phyloP scores from a whole-genome alignment of 2,329 filamentous ascomycete genomes.

The Myriosclerotinia curreyana region DNA sequence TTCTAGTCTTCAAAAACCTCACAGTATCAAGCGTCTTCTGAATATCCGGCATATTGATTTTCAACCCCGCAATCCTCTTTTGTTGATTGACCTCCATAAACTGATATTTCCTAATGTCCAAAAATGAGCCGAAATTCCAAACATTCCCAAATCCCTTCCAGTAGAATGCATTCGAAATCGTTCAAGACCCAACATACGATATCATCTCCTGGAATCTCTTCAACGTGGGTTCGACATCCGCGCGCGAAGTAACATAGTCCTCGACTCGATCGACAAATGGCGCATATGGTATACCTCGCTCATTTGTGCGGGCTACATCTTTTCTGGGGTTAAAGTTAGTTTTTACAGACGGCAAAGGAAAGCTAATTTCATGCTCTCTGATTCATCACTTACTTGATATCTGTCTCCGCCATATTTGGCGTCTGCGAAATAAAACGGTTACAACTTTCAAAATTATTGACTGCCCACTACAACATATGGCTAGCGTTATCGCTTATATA shows the following conservation, averaged over 20 bases:
- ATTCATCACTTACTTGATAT: conserved; percentile 30
- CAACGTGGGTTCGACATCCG: conserved; percentile 76
- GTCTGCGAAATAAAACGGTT: conserved; percentile 9
- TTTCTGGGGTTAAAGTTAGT: conserved; percentile 19
- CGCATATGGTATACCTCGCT: conserved; percentile 77
- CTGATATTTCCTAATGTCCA: conserved; percentile 81
- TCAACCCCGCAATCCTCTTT: conserved; percentile 73
- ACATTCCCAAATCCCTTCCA: neutral
- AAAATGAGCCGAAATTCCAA: conserved; percentile 9
- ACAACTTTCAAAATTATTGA: conserved; percentile 8
- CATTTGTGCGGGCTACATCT: conserved; percentile 61
- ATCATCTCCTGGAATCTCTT: conserved; percentile 92
- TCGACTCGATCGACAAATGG: conserved; percentile 87
- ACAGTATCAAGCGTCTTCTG: conserved; percentile 94
- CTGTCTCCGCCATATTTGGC: conserved; percentile 34
- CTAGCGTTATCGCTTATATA: conserved; percentile 17
- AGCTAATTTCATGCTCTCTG: neutral
- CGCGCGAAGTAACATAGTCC: conserved; percentile 76
- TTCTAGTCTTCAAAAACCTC: conserved; percentile 73
- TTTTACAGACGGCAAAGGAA: conserved; percentile 1
- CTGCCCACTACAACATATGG: conserved; percentile 11
- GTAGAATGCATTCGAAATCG: neutral
- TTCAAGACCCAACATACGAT: conserved; percentile 55
- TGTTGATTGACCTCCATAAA: conserved; percentile 98
- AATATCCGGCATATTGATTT: conserved; percentile 96